A percentile compares a stretch with the other conserved stretches of the same genome.
phyloP scores from a whole-genome alignment of 192 early-diverging fungal genomes.

The Backusella westeae region DNA sequence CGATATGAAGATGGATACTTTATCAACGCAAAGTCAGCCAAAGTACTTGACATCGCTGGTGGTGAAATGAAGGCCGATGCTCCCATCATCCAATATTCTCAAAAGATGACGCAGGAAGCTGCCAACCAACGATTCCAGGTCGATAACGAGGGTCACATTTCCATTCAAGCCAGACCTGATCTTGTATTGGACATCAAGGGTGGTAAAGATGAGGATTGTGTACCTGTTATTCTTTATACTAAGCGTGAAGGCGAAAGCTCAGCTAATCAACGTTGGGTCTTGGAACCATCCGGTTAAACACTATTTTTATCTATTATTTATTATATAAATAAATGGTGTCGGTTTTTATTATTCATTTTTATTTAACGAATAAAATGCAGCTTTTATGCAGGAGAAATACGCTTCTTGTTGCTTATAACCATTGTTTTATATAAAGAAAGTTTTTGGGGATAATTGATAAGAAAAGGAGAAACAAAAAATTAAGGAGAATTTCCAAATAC shows the following conservation, averaged over 20 bases:
- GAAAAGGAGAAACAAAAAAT: neutral
- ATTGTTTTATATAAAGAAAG: neutral
- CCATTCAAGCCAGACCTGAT: slow-evolving; percentile 11
- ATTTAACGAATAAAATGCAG: neutral
- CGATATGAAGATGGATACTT: slow-evolving; percentile 15
- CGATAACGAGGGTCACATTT: slow-evolving; percentile 26
- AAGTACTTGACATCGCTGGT: slow-evolving; percentile 23
- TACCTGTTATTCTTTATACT: slow-evolving; percentile 14
- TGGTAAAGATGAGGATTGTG: slow-evolving; percentile 13
- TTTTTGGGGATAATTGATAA: neutral
- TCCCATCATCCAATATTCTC: slow-evolving; percentile 16
- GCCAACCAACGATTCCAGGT: slow-evolving; percentile 22
- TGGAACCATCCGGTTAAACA: neutral
- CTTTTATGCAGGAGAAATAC: neutral
- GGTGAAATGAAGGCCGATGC: slow-evolving; percentile 11
- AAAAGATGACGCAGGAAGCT: slow-evolving; percentile 17
- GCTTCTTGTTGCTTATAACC: neutral
- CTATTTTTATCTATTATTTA: neutral
- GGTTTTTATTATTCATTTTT: neutral
- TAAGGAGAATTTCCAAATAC: too few relatives aligned
- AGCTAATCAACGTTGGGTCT: slow-evolving; percentile 21
- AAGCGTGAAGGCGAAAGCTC: slow-evolving; percentile 20
- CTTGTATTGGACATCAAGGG: slow-evolving; percentile 24
- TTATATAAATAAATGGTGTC: neutral
- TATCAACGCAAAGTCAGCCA: slow-evolving; percentile 23